These are phyloP conservation scores for Sphagnum magellanicum DNA, from an alignment of 228 moss, liverwort and hornwort genomes.

Conservation along the genomic window DNA sequence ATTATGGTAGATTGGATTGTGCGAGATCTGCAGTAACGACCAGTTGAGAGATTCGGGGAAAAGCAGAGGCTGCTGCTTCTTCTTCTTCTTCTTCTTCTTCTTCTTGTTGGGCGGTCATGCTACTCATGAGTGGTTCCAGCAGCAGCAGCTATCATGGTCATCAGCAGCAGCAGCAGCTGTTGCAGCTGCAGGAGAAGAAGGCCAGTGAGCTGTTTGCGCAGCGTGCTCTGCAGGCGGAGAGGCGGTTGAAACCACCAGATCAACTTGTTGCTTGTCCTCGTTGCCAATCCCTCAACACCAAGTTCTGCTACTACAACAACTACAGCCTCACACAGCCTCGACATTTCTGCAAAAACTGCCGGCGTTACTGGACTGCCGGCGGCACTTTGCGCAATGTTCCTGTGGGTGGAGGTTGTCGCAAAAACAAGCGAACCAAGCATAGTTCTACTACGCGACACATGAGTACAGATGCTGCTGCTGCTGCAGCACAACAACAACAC, in stretches of 20 bases:
- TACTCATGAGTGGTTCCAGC: no score
- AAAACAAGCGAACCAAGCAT: constrained; percentile 46
- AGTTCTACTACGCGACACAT: constrained; percentile 5
- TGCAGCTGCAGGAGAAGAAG: constrained; percentile 54
- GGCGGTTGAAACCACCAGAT: constrained; percentile 53
- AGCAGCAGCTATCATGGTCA: no score
- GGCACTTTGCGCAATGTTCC: constrained; percentile 54
- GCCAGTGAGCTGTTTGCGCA: constrained; percentile 59
- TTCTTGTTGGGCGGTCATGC: no score
- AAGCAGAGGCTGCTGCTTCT: no score
- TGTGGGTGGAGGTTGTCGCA: constrained; percentile 50
- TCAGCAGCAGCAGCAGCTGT: no score
- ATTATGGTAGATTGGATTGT: no score
- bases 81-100: no score
- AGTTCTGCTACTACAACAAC: constrained; percentile 65
- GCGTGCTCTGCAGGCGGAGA: constrained; percentile 49
- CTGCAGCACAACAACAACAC: constrained; percentile 9
- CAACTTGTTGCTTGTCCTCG: constrained; percentile 57
- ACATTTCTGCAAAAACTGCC: constrained; percentile 55
- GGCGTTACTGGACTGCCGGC: constrained; percentile 61
- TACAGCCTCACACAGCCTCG: constrained; percentile 56
- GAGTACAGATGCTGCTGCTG: no score
- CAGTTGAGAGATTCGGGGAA: no score
- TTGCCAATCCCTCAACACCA: constrained; percentile 51
- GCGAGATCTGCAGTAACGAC: no score